A percentile compares a stretch with the other conserved stretches of the same genome.
phyloP scores from a whole-genome alignment of 2,329 filamentous ascomycete genomes.

The Meredithiella fracta region DNA sequence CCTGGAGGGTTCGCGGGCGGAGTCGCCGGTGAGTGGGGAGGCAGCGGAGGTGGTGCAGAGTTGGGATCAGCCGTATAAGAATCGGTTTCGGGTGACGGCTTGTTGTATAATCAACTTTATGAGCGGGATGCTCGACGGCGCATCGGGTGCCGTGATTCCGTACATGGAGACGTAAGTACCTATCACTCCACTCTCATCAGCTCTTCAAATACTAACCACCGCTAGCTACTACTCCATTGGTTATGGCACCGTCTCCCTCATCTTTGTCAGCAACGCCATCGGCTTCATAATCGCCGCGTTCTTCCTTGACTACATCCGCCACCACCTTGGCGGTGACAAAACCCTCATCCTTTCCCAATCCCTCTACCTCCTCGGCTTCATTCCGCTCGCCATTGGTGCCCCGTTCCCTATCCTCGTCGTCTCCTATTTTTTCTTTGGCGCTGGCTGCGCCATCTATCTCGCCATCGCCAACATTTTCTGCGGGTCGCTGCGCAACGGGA shows the following conservation, averaged over 20 bases:
- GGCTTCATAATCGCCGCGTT: constrained; percentile 62
- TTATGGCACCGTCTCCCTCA: constrained; percentile 63
- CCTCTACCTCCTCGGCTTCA: constrained; percentile 42
- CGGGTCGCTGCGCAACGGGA: constrained; percentile 36
- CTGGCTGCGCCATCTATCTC: constrained; percentile 39
- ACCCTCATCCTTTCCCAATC: constrained; percentile 42
- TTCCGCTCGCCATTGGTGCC: constrained; percentile 48
- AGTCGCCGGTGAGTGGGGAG: constrained; percentile 27
- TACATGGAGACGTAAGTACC: constrained; percentile 49
- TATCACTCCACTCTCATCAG: no score
- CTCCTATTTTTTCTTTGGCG: constrained; percentile 52
- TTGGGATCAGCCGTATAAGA: constrained; percentile 46
- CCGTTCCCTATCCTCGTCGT: constrained; percentile 53
- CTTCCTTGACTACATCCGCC: constrained; percentile 46
- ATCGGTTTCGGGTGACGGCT: constrained; percentile 50
- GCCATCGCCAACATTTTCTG: constrained; percentile 44
- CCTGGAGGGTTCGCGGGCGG: constrained; percentile 38
- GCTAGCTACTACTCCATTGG: constrained; percentile 51
- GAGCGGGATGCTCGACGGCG: constrained; percentile 58
- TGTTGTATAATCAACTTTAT: constrained; percentile 49
- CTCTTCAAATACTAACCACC: not conserved
- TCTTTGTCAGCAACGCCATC: constrained; percentile 62
- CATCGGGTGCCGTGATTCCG: constrained; percentile 62
- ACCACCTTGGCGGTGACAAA: constrained; percentile 47
- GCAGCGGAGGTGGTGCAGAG: constrained; percentile 33